Evolutionary conservation across 495 filamentous ascomycete species (phyloP), one percentile per base, ranked within the genome.

Genomic region (Oidiodendron maius): DNA sequence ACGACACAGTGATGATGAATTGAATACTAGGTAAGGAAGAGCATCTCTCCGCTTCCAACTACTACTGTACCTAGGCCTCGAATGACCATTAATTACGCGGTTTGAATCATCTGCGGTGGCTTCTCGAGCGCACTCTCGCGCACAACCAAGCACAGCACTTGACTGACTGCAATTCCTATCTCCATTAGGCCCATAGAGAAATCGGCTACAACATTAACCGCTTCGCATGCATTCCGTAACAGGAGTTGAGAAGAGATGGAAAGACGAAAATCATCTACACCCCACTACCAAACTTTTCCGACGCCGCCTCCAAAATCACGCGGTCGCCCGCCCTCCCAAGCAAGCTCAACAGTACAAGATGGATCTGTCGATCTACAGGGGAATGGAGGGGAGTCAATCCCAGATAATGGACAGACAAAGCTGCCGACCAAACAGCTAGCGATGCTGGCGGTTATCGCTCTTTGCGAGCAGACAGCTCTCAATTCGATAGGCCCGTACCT

Each of bases 401-500:
- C 55, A n/a, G 48, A 55, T n/a, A 48, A 65, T 42, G 51, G 74
- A 51, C 65, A 71, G 24, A 86, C 87, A 0, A 87, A 91, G 0
- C 69, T 96, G 20, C 93, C 93, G 1, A 83, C 76, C 55, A 83
- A 70, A 58, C 94, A 97, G 64, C 82, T 98, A 44, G 72, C 76
- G 4, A 80, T 96, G 1, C 72, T 98, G 21, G 93, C 90, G 2
- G 66, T 97, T 53, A 86, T 98, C 39, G 89, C 90, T 3, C 73
- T 98, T 16, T 83, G 87, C 25, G 93, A 98, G 56, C 93, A 98
- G 67, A 96, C 94, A 0, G 93, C 93, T 1, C 77, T 98, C 57
- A 97, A 98, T 60, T 93, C 86, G 12, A 95, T 98, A 51, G 86
- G 84, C n/a, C 93, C 93, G 0, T 98, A 98, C 64, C 78, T 98